phyloP scores from a whole-genome alignment of 495 filamentous ascomycete species.

The Neurospora discreta region DNA sequence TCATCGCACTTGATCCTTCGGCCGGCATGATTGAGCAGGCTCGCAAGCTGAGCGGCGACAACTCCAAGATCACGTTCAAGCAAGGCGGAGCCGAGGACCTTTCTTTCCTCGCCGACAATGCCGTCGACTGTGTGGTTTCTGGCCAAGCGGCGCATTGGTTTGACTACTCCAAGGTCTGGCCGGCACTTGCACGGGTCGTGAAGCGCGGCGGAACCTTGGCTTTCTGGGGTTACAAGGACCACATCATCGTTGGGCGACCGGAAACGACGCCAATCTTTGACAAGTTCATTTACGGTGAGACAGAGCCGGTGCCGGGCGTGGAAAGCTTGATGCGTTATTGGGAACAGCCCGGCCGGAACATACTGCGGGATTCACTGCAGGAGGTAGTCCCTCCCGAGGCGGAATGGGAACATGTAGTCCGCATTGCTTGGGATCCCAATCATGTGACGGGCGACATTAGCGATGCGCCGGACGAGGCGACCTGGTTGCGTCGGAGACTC shows the following conservation, averaged over 20 bases:
- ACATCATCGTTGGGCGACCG: conserved; percentile 38
- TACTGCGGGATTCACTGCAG: conserved; percentile 37
- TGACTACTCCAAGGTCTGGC: conserved; percentile 40
- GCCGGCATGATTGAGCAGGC: conserved; percentile 48
- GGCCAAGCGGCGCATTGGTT: conserved; percentile 61
- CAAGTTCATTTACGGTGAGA: conserved; percentile 34
- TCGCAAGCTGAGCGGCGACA: conserved; percentile 24
- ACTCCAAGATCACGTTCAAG: conserved; percentile 34
- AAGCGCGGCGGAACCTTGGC: conserved; percentile 45
- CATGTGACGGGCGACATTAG: conserved; percentile 11
- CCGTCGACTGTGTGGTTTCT: conserved; percentile 45
- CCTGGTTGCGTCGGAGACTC: conserved; percentile 41
- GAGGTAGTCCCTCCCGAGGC: conserved; percentile 36
- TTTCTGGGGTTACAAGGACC: conserved; percentile 55
- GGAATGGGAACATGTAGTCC: conserved; percentile 40
- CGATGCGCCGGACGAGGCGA: conserved; percentile 31
- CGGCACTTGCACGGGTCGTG: conserved; percentile 42
- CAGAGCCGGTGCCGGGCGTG: conserved; percentile 28
- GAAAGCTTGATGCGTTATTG: conserved; percentile 47
- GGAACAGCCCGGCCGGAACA: conserved; percentile 47
- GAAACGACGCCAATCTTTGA: conserved; percentile 37
- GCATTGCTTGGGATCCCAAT: conserved; percentile 48
- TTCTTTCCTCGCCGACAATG: conserved; percentile 32
- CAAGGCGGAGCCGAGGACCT: conserved; percentile 41
- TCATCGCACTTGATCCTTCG: conserved; percentile 49